Evolutionary conservation across 2,329 filamentous ascomycete genomes (phyloP), one percentile per base, ranked within the genome.

Genomic region (Stemphylium lycopersici): DNA sequence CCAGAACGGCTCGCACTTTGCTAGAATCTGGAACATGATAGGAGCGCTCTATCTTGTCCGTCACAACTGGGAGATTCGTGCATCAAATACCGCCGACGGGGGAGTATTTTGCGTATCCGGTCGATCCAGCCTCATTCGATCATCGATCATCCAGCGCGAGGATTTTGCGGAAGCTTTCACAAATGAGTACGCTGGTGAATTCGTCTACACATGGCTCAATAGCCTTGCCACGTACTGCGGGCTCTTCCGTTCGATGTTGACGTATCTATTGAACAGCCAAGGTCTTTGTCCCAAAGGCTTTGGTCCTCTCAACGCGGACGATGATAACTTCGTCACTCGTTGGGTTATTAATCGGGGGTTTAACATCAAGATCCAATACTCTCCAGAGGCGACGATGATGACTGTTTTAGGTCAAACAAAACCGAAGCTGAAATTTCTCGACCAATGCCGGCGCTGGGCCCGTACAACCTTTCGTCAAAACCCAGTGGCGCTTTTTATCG

Each of bases 341-440:
- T 82, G 78, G 58, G 73, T 80, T 5, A 75, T 84, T 20, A 71
- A 74, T 8, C 61, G 77, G 3, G 77, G 76, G 5, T 83, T 77
- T 76, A 71, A 76, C 3, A 76, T 86, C 47, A 78, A 78, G 49
- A 79, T 86, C 41, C 84, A 87, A 63, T 78, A 80, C 51, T 76
- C 74, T 3, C 57, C 74, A 0, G 79, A 84, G 5, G 76, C 79
- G 0, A 73, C 76, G 0, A 76, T 87, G 32, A 73, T 78, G 20
- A 87, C 84, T 0, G 76, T 74, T 0, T 71, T 87, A 1, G 66
- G 62, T 3, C 33, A 16, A 3, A 46, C 53, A 3, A 5, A 58
- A 15, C 7, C 36, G 3, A 55, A 46, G 0, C 55, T 60, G 20
- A 68, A 65, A 20, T 72, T 63, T 36, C 4, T 50, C 1, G 24